phyloP scores from a whole-genome alignment of 2,329 filamentous ascomycete species.

The Penicillium sp. region DNA sequence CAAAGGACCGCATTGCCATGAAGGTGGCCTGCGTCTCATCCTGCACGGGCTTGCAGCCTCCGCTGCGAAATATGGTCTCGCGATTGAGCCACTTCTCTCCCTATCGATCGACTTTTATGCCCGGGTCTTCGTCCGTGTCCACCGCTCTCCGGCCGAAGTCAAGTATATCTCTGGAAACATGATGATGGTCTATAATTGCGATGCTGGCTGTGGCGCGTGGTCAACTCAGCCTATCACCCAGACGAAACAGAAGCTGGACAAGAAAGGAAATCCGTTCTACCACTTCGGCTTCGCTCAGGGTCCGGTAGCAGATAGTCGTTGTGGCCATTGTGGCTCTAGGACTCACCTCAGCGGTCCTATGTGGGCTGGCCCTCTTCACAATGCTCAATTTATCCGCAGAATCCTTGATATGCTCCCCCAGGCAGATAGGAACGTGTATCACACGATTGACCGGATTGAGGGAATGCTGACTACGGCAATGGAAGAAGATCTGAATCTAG shows the following conservation, averaged over 20 bases:
- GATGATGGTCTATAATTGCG: slow-evolving; percentile 88
- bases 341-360: slow-evolving; percentile 88
- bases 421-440: slow-evolving; percentile 61
- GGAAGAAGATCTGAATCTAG: slow-evolving; percentile 55
- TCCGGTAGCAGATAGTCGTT: slow-evolving; percentile 57
- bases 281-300: slow-evolving; percentile 69
- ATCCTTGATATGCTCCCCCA: slow-evolving; percentile 64
- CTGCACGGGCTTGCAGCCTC: slow-evolving; percentile 70
- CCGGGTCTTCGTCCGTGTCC: slow-evolving; percentile 75
- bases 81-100: slow-evolving; percentile 82
- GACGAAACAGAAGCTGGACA: slow-evolving; percentile 55
- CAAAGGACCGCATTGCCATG: slow-evolving; percentile 78
- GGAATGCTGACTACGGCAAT: slow-evolving; percentile 86
- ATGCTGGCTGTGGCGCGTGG: slow-evolving; percentile 85
- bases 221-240: slow-evolving; percentile 69
- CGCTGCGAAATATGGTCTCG: slow-evolving; percentile 73
- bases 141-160: slow-evolving; percentile 70
- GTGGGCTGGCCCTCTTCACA: slow-evolving; percentile 86
- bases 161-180: slow-evolving; percentile 85
- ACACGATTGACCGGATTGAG: slow-evolving; percentile 69
- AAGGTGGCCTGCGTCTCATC: slow-evolving; percentile 78
- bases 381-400: slow-evolving; percentile 67
- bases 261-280: slow-evolving; percentile 62
- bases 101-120: slow-evolving; percentile 94
- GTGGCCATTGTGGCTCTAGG: slow-evolving; percentile 74